phyloP scores from a whole-genome alignment of 176 grass and related monocot genomes.

The Pontederia crassipes region DNA sequence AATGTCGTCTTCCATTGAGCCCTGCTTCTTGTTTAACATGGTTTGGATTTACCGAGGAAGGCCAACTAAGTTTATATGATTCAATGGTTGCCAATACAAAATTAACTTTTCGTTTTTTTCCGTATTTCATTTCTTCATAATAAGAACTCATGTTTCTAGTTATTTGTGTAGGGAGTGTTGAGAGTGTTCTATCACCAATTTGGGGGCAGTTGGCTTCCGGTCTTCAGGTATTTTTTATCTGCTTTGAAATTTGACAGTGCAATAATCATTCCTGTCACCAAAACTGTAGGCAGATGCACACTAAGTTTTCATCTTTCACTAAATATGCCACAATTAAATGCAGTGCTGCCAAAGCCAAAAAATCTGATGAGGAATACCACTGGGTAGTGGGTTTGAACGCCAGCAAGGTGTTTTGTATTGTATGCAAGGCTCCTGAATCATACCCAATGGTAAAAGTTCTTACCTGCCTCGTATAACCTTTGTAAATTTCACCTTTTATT shows the following conservation, averaged over 20 bases:
- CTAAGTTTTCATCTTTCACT: no score
- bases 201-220: slow-evolving; percentile 79
- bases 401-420: slow-evolving; percentile 79
- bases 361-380: slow-evolving; percentile 76
- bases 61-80: slow-evolving; percentile 78
- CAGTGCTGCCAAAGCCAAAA: slow-evolving; percentile 67
- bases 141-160: not conserved
- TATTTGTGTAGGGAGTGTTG: slow-evolving; percentile 50
- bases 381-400: slow-evolving; percentile 79
- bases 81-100: slow-evolving; percentile 41
- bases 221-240: slow-evolving; percentile 62
- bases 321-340: slow-evolving; percentile 10
- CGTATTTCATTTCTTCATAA: not conserved
- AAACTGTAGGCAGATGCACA: no score
- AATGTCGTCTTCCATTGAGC: slow-evolving; percentile 45
- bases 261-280: not conserved
- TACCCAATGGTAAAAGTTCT: slow-evolving; percentile 40
- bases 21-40: slow-evolving; percentile 64
- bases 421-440: slow-evolving; percentile 67
- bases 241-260: not conserved
- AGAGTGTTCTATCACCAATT: slow-evolving; percentile 67
- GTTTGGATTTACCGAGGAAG: slow-evolving; percentile 95
- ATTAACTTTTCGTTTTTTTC: not conserved
- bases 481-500: not conserved
- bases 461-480: not conserved